These are phyloP conservation scores for Clarireedia sp. DNA, from an alignment of 2,329 filamentous ascomycete species.

Conservation along the genomic window DNA sequence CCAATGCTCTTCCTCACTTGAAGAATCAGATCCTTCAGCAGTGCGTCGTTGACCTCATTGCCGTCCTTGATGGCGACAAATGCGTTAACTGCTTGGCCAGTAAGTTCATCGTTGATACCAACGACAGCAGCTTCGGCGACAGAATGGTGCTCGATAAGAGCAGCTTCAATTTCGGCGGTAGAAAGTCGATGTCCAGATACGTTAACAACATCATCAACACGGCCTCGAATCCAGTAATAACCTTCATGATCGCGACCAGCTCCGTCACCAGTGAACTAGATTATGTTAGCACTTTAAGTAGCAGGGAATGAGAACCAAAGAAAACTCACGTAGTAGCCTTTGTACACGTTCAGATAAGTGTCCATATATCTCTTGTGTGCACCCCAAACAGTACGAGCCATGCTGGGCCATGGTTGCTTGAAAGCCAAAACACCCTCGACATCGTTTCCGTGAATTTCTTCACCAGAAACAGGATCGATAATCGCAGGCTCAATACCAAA, in stretches of 20 bases:
- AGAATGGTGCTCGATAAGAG: slow-evolving; percentile 81
- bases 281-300: slow-evolving; percentile 12
- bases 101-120: slow-evolving; percentile 85
- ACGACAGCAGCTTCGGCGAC: slow-evolving; percentile 95
- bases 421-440: slow-evolving; percentile 77
- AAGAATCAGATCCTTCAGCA: slow-evolving; percentile 87
- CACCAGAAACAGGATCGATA: slow-evolving; percentile 89
- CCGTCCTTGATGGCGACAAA: slow-evolving; percentile 90
- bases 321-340: slow-evolving; percentile 86
- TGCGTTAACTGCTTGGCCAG: slow-evolving; percentile 93
- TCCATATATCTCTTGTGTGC: slow-evolving; percentile 99
- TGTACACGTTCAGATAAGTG: slow-evolving; percentile 95
- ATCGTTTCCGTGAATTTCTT: slow-evolving; percentile 90
- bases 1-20: slow-evolving; percentile 97
- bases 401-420: slow-evolving; percentile 87
- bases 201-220: slow-evolving; percentile 97
- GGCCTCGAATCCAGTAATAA: slow-evolving; percentile 99
- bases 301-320: neutral
- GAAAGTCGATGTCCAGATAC: slow-evolving; percentile 94
- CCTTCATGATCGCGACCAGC: slow-evolving; percentile 94
- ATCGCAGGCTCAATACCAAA: slow-evolving; percentile 97
- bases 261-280: slow-evolving; percentile 81
- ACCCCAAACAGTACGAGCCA: slow-evolving; percentile 96
- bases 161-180: slow-evolving; percentile 95
- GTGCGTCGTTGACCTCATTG: slow-evolving; percentile 65